Conservation (phyloP, 169 alveolate genomes). For the Eimeria tenella region DNA sequence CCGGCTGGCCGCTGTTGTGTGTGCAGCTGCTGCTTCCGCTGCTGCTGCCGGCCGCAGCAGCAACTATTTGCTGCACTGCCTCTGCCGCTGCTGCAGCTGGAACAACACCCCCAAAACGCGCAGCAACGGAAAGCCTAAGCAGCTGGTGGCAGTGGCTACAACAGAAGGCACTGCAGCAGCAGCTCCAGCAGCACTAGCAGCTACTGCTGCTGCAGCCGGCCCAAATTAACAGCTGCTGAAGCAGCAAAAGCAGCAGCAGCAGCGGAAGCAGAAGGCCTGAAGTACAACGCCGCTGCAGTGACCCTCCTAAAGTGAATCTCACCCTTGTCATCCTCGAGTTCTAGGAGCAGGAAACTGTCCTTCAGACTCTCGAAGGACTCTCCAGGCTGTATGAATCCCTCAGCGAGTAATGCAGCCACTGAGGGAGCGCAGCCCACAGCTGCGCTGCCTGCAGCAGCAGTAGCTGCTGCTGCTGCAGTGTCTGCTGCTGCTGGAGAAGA, state of each 20-base stretch:
- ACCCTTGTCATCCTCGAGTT: background rate
- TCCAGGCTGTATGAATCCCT: background rate
- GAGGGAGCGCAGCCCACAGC: background rate
- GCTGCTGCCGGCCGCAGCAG: background rate
- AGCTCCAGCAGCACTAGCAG: background rate
- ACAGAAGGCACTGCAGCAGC: background rate
- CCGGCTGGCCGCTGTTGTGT: background rate
- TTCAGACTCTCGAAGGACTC: conserved; percentile 5
- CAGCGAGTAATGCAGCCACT: background rate
- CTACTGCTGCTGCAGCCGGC: background rate
- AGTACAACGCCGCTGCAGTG: background rate
- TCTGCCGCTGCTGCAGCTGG: background rate
- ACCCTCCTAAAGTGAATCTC: background rate
- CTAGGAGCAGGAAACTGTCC: conserved; percentile 26
- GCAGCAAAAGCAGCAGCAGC: background rate
- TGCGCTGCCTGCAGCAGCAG: background rate
- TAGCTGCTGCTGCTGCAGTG: background rate
- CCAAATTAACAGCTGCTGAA: background rate
- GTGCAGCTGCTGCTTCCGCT: background rate
- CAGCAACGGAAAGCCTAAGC: background rate
- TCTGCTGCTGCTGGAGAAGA: background rate
- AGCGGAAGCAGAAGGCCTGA: background rate
- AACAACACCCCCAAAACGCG: background rate
- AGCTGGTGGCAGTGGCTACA: background rate
- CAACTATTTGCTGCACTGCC: background rate